Percentiles rank a stretch among this genome's conserved stretches.
phyloP scores from a whole-genome alignment of 805 yeast genomes.

The Wickerhamomyces hampshirensis region DNA sequence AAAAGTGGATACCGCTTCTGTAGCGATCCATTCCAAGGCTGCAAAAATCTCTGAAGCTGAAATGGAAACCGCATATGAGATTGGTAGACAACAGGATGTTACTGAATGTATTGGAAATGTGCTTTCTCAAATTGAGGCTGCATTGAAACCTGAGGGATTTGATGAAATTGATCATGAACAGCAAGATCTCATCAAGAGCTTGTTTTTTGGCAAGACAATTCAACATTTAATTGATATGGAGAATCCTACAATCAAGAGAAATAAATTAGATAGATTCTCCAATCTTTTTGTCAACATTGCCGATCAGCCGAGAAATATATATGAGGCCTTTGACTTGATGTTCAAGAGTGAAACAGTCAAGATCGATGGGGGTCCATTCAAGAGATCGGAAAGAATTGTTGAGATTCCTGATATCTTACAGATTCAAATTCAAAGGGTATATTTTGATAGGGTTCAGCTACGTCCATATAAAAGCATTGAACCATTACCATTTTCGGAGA shows the following conservation, averaged over 20 bases:
- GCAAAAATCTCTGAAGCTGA: slow-evolving; percentile 47
- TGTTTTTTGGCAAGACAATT: slow-evolving; percentile 82
- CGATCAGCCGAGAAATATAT: slow-evolving; percentile 82
- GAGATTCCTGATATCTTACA: slow-evolving; percentile 80
- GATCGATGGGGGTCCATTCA: slow-evolving; percentile 65
- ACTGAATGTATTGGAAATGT: slow-evolving; percentile 97
- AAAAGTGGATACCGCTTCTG: too few species aligned
- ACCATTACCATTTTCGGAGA: slow-evolving; percentile 76
- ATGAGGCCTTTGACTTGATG: slow-evolving; percentile 84
- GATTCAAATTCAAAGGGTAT: slow-evolving; percentile 90
- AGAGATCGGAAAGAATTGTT: slow-evolving; percentile 65
- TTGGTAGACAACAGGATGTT: slow-evolving; percentile 94
- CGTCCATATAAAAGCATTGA: slow-evolving; percentile 79
- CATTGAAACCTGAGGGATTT: slow-evolving; percentile 59
- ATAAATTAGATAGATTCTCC: slow-evolving; percentile 68
- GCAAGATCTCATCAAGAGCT: slow-evolving; percentile 67
- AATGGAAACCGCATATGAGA: slow-evolving; percentile 67
- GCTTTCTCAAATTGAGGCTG: slow-evolving; percentile 84
- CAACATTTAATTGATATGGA: slow-evolving; percentile 62
- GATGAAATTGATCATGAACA: slow-evolving; percentile 77
- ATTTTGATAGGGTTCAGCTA: slow-evolving; percentile 69
- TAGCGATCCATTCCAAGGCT: too few species aligned
- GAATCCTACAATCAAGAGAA: slow-evolving; percentile 33
- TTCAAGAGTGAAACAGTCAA: slow-evolving; percentile 67
- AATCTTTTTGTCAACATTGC: slow-evolving; percentile 82